phyloP scores from a whole-genome alignment of 768 basidiomycete genomes.

The Suillus plorans region DNA sequence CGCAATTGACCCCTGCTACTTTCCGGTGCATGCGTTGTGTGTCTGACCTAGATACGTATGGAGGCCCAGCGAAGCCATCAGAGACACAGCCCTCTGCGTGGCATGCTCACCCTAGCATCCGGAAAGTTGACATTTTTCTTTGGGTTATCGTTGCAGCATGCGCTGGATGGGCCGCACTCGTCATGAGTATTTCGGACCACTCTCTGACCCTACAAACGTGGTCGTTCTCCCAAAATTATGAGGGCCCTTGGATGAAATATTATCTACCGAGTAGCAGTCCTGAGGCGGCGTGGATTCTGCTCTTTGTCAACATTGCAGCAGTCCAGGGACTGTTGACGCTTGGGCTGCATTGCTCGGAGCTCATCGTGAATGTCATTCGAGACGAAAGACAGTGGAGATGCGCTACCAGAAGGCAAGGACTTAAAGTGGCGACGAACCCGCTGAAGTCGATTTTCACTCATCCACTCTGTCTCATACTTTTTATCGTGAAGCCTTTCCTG shows the following conservation, averaged over 20 bases:
- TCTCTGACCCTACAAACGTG: conserved; percentile 8
- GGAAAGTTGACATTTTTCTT: conserved; percentile 22
- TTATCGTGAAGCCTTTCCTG: conserved; percentile 23
- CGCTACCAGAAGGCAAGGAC: conserved; percentile 17
- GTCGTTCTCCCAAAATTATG: conserved; percentile 22
- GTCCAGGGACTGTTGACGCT: conserved; percentile 31
- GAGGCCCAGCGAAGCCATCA: conserved; percentile 15
- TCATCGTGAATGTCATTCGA: conserved; percentile 27
- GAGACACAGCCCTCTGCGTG: conserved; percentile 27
- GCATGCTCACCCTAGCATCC: conserved; percentile 23
- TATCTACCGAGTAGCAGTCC: rapidly evolving
- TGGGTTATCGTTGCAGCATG: conserved; percentile 23
- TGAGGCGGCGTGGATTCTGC: conserved; percentile 18
- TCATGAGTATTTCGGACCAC: neutral
- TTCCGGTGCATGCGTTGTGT: conserved; percentile 28
- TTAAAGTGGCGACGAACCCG: conserved; percentile 18
- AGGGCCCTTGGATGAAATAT: conserved; percentile 18
- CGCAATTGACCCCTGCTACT: conserved; percentile 17
- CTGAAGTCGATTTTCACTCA: conserved; percentile 22
- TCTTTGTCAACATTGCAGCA: conserved; percentile 25
- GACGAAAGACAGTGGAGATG: conserved; percentile 29
- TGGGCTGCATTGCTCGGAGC: conserved; percentile 28
- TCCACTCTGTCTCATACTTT: conserved; percentile 15
- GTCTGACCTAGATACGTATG: conserved; percentile 3
- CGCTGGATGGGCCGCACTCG: conserved; percentile 22